Evolutionary conservation across 140 eudicot species (phyloP).

Genomic region (Anethum foeniculum): DNA sequence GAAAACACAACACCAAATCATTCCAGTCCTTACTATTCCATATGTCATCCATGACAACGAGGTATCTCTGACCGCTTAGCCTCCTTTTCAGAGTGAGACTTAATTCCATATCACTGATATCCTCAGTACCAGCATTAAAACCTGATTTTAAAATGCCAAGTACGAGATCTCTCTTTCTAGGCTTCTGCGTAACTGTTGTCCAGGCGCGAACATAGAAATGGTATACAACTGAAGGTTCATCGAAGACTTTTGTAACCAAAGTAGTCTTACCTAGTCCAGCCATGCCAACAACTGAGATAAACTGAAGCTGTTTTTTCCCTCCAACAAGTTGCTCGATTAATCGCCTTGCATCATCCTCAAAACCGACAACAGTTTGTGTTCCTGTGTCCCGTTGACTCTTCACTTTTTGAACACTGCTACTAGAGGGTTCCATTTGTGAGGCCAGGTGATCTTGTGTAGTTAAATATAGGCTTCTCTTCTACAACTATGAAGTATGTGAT

Average conservation of each 20-base stretch:
- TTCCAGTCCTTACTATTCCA: neutral
- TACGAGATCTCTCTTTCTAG: neutral
- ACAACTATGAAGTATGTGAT: too few species aligned
- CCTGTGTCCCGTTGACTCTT: neutral
- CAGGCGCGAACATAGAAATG: neutral
- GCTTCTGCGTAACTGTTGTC: neutral
- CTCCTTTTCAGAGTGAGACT: neutral
- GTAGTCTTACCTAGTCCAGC: constrained; percentile 4
- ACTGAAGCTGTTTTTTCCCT: neutral
- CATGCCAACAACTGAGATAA: constrained; percentile 2
- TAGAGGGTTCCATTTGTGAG: neutral
- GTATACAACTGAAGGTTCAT: neutral
- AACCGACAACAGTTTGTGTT: neutral
- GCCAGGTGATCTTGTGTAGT: too few species aligned
- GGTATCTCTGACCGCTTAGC: neutral
- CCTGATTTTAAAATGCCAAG: neutral
- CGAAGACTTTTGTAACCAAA: neutral
- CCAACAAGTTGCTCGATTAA: neutral
- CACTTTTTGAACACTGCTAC: neutral
- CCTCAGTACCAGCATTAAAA: neutral
- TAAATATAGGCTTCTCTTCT: too few species aligned
- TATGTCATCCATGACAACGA: neutral
- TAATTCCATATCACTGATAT: neutral
- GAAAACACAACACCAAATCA: neutral
- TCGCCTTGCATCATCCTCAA: neutral